Evolutionary conservation across 176 grass and related monocot genomes (phyloP), one percentile per base, ranked within the genome.

Genomic region (Avena insularis): DNA sequence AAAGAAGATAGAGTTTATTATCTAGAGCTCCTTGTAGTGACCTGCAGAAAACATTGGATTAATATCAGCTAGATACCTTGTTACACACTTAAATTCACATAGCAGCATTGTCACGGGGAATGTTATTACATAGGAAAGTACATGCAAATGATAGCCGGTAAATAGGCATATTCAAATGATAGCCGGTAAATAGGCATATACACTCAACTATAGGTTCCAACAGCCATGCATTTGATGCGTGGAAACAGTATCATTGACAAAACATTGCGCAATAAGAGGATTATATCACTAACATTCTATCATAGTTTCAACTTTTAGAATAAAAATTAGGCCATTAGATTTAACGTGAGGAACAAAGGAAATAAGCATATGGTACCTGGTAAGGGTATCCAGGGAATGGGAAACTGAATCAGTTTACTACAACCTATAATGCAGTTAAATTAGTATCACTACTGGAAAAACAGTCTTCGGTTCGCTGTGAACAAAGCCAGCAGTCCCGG

Each of bases 21-120:
- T 98, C 96, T 66, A 98, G 90, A 87, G 92, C 93, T 87, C 96
- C 88, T 46, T 94, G 85, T 67, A 98, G 79, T 78, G 96, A 95
- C 87, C 95, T 98, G 79, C 71, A 93, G 63, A 63, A 78, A 84
- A 53, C 21, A 43, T 75, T 55, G 11, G 38, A 58, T 90, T 66
- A 75, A 80, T 25, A 49, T 38, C 48, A 53, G 55, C 10, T 66
- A 66, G 12, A 16, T 67, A 67, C 4, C 12, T 33, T 66, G 63
- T 3, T 62, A 80, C n/a, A 12, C 40, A 77, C 38, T 53, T 21
- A 75, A 25, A 16, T 9, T 60, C 66, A 46, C 4, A 91, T n/a
- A 77, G 8, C 40, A 72, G 51, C 8, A 27, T 17, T 54, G 47
- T 8, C 65, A 87, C 69, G 47, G 21, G 53, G 6, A 14, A 67